Evolutionary conservation across 129 eudicot genomes (phyloP), one percentile per base, ranked within the genome.

Genomic region (Oenanthe sinensis): DNA sequence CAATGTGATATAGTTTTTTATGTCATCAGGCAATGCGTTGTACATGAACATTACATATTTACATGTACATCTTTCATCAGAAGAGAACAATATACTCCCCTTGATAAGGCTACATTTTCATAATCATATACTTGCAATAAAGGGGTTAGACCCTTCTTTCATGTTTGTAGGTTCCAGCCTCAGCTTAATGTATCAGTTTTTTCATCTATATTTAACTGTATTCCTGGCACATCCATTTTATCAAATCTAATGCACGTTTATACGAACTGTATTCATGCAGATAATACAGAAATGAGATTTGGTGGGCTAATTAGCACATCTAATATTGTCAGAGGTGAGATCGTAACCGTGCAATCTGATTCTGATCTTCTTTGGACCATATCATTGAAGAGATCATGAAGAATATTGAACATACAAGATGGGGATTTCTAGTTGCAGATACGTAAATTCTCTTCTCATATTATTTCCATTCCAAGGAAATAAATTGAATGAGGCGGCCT

Each of bases 261-360:
- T 40, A 33, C 37, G 4, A 17, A 3, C 26, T 43, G 33, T 81
- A 17, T 4, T 42, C 8, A 37, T 82, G 60, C 94, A 95, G 99
- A 78, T 84, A 77, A 90, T 74, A 85, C 93, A 4, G 95, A 87
- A 80, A 90, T 92, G 99, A 87, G 85, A 83, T 95, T 95, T 75
- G 99, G 99, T 52, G 97, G 94, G 20, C 81, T 92, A 79, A 83
- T 95, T 80, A 95, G 99, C 42, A 95, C 99, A 17, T 95, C 99
- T 49, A 95, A 95, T 73, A 75, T 90, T 24, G 99, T 85, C 37
- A 83, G 42, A 79, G 93, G 44, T 49, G 90, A 90, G 48, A 80
- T 26, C 8, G 83, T 92, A 28, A 91, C 91, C 0, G 96, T 95
- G 77, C 85, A 78, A 72, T 88, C 97, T n/a, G 87, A 89, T 84